These are phyloP conservation scores for Lichina pygmaea DNA, from an alignment of 495 filamentous ascomycete genomes.

Conservation along the genomic window DNA sequence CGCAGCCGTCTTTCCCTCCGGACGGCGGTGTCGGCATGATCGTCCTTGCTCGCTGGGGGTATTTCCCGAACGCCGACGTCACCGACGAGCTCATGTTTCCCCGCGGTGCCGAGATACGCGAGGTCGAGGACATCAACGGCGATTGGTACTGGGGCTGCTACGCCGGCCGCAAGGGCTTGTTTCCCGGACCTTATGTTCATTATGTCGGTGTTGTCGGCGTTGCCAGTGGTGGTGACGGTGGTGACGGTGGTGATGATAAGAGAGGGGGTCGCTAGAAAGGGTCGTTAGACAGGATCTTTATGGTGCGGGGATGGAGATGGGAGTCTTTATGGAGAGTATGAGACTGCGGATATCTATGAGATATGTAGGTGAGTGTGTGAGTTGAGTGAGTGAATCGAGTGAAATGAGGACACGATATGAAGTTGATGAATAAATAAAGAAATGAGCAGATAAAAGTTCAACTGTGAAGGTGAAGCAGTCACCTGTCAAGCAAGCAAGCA, in stretches of 20 bases:
- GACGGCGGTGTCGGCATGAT: constrained; percentile 37
- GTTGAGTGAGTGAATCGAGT: too few relatives aligned
- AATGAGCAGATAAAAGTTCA: too few relatives aligned
- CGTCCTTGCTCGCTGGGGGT: constrained; percentile 41
- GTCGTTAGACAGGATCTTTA: too few relatives aligned
- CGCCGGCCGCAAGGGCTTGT: constrained; percentile 44
- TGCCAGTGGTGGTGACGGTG: background rate
- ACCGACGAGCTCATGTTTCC: constrained; percentile 63
- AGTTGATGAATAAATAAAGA: too few relatives aligned
- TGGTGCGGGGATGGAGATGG: background rate
- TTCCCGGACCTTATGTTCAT: constrained; percentile 44
- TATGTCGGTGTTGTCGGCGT: constrained; percentile 6
- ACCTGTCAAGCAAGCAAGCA: too few relatives aligned
- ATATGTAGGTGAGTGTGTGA: too few relatives aligned
- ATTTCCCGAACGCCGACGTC: constrained; percentile 30
- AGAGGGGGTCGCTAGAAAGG: too few relatives aligned
- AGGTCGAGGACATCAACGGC: constrained; percentile 59
- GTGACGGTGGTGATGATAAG: too few relatives aligned
- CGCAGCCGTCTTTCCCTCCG: constrained; percentile 26
- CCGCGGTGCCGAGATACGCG: constrained; percentile 49
- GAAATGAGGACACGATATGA: too few relatives aligned
- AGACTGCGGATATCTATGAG: too few relatives aligned
- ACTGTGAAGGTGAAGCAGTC: too few relatives aligned
- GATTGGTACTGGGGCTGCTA: constrained; percentile 72
- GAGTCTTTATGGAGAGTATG: too few relatives aligned